Evolutionary conservation across 202 grass and related monocot genomes (phyloP), one percentile per base, ranked within the genome.

Genomic region (Schoenoplectus tabernaemontani): DNA sequence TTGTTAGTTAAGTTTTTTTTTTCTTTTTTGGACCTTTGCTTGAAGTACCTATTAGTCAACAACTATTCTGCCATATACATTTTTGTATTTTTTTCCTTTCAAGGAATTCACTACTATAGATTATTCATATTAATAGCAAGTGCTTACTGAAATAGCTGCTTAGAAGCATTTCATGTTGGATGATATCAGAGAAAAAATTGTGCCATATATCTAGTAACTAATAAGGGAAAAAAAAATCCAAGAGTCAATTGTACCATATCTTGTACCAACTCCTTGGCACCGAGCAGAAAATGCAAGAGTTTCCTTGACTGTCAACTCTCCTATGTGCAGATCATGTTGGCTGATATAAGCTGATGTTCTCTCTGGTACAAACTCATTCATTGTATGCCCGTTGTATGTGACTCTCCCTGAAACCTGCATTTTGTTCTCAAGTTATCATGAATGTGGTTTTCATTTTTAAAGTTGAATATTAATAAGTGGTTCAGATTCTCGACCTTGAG

Each of bases 361-460:
- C 38, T 85, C 46, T 4, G 76, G 83, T 59, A 85, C 77, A 64
- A 85, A 81, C 64, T 85, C 83, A 26, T 85, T 79, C 83, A 85
- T 71, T 37, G 34, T 38, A 73, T 60, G 51, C 20, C 83, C 77
- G 2, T 85, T 85, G 65, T 85, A 85, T 4, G 64, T 71, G 4
- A 85, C 83, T 63, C 36, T 23, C 26, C 83, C 83, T 33, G 64
- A 30, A 10, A 85, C 83, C 83, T 85, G 54, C 63, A 63, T 48
- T 83, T 80, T 51, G 39, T 9, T 34, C 4, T 22, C 39, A 8
- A 51, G 23, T 66, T 50, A 34, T 50, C 20, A 5, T 43, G 23
- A 10, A 50, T 17, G n/a, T 51, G 13, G 56, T 10, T 1, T 1
- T 10, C 38, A 57, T 10, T 5, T 62, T 39, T 4, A 38, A 16